Base-by-base conservation (phyloP, 768 basidiomycete species). In the Agrocybe pediades region DNA sequence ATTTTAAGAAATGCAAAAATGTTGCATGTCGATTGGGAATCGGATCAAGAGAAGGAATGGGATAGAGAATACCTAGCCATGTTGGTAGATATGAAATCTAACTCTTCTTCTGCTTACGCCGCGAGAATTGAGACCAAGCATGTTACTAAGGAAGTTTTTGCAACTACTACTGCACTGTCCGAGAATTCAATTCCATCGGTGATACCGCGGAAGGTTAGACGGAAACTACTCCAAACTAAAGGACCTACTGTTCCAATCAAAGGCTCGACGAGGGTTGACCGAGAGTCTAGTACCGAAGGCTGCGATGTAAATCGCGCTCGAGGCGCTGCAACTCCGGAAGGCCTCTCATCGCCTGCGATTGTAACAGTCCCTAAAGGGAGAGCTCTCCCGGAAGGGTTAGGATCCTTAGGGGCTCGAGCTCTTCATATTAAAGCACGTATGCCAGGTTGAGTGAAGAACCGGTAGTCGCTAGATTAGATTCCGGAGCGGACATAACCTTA, bases 1-100 rank as follows among this genome's bases (percentile, higher is more conserved):
- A 21, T 36, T 3, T 9, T 62, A 4, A 6, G 52, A 2, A 24
- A 15, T 3, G 58, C 54, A 0, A 49, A 57, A 26, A 11, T 59
- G 36, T 54, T 62, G 0, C 9, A 57, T 8, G 46, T 51, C 19
- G 58, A 62, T n/a, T 13, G 41, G 16, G 58, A 57, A 36, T n/a
- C 40, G 2, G 46, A 9, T 8, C 16, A 40, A 2, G 50, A 55
- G n/a, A 30, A 20, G 1, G 20, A 45, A 20, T 42, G 51, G 9
- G 41, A 48, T 25, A 36, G 49, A 11, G 49, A 54, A 27, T 60
- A 63, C 43, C 2, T 60, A 60, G 59, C 45, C 21, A 60, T 63
- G 56, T 15, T 60, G 1, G 53, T 48, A 2, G 55, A 61, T 56
- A 51, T 41, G 33, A 51, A 58, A 33, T 40, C 40, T n/a, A 33